These are phyloP conservation scores for Cyphellophora attinorum DNA, from an alignment of 2,329 filamentous ascomycete species.

Conservation along the genomic window DNA sequence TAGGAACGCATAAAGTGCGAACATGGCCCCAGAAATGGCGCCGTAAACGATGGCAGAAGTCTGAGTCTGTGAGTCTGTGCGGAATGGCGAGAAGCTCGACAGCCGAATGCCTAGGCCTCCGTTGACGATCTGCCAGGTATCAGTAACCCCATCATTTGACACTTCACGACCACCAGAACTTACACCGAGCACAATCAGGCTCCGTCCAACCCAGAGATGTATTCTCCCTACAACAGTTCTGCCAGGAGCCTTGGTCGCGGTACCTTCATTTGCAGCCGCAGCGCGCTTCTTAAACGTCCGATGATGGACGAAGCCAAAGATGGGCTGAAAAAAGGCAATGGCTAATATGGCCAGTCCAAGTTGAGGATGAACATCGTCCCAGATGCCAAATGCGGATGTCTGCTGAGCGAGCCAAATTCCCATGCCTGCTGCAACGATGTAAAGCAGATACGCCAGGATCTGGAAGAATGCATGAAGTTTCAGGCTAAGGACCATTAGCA, in stretches of 20 bases:
- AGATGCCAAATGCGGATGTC: conserved; percentile 12
- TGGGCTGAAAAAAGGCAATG: conserved; percentile 21
- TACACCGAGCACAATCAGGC: conserved; percentile 29
- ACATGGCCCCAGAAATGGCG: conserved; percentile 41
- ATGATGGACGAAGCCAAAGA: conserved; percentile 22
- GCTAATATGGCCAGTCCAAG: conserved; percentile 21
- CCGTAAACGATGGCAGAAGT: conserved; percentile 38
- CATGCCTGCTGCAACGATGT: conserved; percentile 21
- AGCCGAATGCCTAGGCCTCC: conserved; percentile 46
- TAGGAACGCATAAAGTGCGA: conserved; percentile 28
- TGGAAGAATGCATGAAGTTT: conserved; percentile 20
- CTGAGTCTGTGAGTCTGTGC: conserved; percentile 21
- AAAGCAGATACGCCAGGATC: conserved; percentile 19
- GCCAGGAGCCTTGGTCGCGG: conserved; percentile 11
- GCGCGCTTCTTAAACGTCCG: conserved; percentile 17
- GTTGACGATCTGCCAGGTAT: conserved; percentile 48
- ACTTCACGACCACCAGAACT: no score
- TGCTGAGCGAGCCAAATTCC: conserved; percentile 22
- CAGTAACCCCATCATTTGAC: no score
- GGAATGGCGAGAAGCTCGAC: conserved; percentile 27
- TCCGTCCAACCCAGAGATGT: conserved; percentile 47
- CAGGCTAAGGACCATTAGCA: conserved; percentile 9
- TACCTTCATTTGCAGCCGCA: conserved; percentile 5
- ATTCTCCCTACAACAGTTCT: conserved; percentile 14
- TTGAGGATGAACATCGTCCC: conserved; percentile 21